These are phyloP conservation scores for Cyberlindnera lachancei DNA, from an alignment of 805 yeast species.

Conservation along the genomic window DNA sequence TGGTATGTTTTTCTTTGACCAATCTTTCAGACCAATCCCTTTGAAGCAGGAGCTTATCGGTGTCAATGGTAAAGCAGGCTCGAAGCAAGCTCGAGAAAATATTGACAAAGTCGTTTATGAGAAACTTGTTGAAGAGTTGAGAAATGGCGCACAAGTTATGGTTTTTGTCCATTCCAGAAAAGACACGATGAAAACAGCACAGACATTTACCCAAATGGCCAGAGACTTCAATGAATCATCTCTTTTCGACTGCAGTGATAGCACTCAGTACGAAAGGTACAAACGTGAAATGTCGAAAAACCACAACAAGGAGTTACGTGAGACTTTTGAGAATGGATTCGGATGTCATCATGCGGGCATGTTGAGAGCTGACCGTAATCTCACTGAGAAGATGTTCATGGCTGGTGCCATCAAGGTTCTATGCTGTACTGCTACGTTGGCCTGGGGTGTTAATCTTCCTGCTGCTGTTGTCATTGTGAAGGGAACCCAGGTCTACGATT, in stretches of 20 bases:
- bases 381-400: constrained; percentile 82
- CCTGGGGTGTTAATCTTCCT: constrained; percentile 99
- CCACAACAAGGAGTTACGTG: constrained; percentile 72
- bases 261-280: constrained; percentile 35
- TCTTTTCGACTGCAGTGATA: constrained; percentile 49
- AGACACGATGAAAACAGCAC: constrained; percentile 82
- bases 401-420: constrained; percentile 82
- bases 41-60: constrained; percentile 83
- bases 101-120: constrained; percentile 73
- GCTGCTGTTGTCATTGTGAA: constrained; percentile 96
- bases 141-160: constrained; percentile 84
- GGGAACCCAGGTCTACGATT: constrained; percentile 93
- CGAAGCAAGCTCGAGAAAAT: constrained; percentile 58
- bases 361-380: constrained; percentile 82
- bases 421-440: constrained; percentile 94
- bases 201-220: constrained; percentile 63
- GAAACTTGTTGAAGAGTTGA: constrained; percentile 59
- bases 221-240: constrained; percentile 48
- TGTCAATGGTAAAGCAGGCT: constrained; percentile 78
- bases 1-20: constrained; percentile 94
- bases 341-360: constrained; percentile 98
- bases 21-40: constrained; percentile 90
- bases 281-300: constrained; percentile 63
- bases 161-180: constrained; percentile 93
- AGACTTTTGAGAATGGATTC: constrained; percentile 72